Conservation (phyloP, 2,329 filamentous ascomycete species). For the Rhinocladiella similis region DNA sequence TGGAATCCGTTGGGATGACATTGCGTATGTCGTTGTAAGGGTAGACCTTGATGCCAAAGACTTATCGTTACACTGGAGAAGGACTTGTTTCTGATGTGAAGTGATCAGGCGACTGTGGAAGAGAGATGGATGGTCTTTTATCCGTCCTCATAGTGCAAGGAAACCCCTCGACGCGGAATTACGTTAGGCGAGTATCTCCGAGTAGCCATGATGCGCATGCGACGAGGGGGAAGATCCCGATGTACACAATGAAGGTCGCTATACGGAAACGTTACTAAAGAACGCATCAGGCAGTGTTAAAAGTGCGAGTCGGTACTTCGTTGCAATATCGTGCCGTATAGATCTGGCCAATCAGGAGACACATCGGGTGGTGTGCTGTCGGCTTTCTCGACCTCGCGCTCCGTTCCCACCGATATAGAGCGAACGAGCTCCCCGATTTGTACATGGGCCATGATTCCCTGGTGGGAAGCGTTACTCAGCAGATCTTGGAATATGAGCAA, state of each 20-base stretch:
- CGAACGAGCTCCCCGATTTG: background rate
- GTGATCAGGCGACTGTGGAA: background rate
- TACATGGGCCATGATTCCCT: background rate
- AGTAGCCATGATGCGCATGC: background rate
- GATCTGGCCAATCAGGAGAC: background rate
- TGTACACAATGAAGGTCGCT: background rate
- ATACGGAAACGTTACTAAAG: background rate
- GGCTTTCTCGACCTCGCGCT: background rate
- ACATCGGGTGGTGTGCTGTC: background rate
- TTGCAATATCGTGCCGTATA: background rate
- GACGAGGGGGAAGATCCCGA: background rate
- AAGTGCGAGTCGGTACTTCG: background rate
- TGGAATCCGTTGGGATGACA: background rate
- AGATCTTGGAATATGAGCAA: too few species aligned
- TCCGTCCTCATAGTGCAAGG: background rate
- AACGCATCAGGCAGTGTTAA: background rate
- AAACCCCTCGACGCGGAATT: background rate
- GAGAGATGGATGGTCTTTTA: conserved; percentile 2
- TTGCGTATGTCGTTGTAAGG: background rate
- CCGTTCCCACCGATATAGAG: background rate
- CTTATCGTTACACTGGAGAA: background rate
- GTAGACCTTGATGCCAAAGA: background rate
- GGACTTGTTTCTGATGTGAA: background rate
- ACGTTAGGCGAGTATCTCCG: background rate
- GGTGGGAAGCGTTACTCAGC: too few species aligned